phyloP scores from a whole-genome alignment of 257 asterid genomes.

The Solanum lycopersicoides region DNA sequence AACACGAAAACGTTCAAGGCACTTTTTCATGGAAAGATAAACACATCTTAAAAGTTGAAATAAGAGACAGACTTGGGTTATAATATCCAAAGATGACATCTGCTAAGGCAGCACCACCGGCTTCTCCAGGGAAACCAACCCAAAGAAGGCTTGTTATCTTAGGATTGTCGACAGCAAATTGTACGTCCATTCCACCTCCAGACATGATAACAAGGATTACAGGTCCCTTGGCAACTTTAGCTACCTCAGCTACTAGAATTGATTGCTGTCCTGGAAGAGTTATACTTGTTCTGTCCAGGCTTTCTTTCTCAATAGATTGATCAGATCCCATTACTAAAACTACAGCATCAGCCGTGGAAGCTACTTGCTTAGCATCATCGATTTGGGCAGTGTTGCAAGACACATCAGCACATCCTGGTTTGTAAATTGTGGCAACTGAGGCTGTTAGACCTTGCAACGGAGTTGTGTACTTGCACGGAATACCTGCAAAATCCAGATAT shows the following conservation, averaged over 20 bases:
- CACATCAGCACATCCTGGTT: constrained; percentile 46
- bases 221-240: constrained; percentile 60
- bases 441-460: constrained; percentile 63
- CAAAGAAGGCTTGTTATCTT: constrained; percentile 75
- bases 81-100: constrained; percentile 55
- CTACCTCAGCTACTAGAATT: constrained; percentile 45
- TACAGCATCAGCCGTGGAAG: constrained; percentile 64
- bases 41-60: neutral
- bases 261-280: constrained; percentile 92
- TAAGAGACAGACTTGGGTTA: constrained; percentile 56
- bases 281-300: constrained; percentile 39
- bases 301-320: constrained; percentile 56
- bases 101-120: constrained; percentile 85
- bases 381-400: constrained; percentile 44
- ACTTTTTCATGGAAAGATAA: neutral
- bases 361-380: constrained; percentile 47
- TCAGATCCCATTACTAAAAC: constrained; percentile 76
- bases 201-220: constrained; percentile 84
- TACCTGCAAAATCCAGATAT: constrained; percentile 25
- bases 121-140: constrained; percentile 95
- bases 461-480: constrained; percentile 58
- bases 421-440: constrained; percentile 35
- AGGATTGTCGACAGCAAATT: constrained; percentile 67
- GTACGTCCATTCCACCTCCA: constrained; percentile 83
- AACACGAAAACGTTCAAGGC: neutral